Evolutionary conservation across 192 early-diverging fungal species (phyloP).

Genomic region (Cladochytrium replicatum): DNA sequence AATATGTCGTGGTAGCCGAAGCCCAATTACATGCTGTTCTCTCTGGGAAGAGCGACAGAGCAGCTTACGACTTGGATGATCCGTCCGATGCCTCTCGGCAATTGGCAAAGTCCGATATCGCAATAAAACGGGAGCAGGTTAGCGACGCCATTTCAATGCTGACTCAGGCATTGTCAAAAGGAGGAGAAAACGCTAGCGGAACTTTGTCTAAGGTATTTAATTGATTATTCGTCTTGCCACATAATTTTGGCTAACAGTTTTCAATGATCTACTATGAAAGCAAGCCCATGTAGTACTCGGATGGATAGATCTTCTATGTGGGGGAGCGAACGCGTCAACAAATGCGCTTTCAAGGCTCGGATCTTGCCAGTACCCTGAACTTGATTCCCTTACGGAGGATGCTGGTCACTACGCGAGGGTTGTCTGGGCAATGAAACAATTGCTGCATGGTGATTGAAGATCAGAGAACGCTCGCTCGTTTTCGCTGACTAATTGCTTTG

Average conservation of each 20-base stretch:
- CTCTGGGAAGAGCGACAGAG: too few relatives aligned
- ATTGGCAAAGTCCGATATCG: too few relatives aligned
- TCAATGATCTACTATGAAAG: too few relatives aligned
- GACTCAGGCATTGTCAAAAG: neutral
- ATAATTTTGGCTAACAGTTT: too few relatives aligned
- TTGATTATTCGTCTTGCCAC: too few relatives aligned
- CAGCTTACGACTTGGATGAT: too few relatives aligned
- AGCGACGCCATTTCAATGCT: neutral
- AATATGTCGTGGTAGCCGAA: slow-evolving; percentile 6
- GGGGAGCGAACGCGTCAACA: slow-evolving; percentile 4
- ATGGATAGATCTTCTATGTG: slow-evolving; percentile 9
- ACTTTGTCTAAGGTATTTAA: neutral
- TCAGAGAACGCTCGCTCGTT: neutral
- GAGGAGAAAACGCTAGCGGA: neutral
- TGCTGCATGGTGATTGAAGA: slow-evolving; percentile 12
- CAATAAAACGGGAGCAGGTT: too few relatives aligned
- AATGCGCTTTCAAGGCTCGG: neutral
- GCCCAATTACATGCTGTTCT: too few relatives aligned
- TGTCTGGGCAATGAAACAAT: slow-evolving; percentile 4
- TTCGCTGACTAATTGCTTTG: too few relatives aligned
- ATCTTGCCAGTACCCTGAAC: slow-evolving; percentile 1
- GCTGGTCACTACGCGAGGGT: slow-evolving; percentile 6
- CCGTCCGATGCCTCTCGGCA: slow-evolving; percentile 3
- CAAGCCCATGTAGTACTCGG: slow-evolving; percentile 18
- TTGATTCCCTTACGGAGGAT: slow-evolving; percentile 3